Evolutionary conservation across 352 stramenopile genomes (phyloP).

Genomic region (Chrysophaeum taylorii): DNA sequence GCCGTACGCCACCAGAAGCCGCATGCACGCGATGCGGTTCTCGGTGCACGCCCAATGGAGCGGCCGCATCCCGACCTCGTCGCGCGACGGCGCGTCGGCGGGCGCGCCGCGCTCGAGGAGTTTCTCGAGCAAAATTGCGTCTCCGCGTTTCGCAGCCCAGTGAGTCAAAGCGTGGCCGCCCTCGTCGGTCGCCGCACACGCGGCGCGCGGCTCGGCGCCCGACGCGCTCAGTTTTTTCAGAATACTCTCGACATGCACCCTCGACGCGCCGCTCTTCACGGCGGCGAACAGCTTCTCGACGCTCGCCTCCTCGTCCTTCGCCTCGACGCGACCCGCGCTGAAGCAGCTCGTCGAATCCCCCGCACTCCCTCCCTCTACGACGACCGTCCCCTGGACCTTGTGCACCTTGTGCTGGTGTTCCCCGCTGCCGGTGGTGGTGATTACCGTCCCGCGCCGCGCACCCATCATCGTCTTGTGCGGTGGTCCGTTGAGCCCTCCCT

Average conservation of each 20-base stretch:
- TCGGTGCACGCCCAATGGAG: constrained; percentile 65
- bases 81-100: constrained; percentile 36
- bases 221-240: not conserved
- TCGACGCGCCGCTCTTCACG: not conserved
- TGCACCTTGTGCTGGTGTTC: too few relatives aligned
- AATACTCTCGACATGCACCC: not conserved
- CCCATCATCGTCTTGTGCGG: too few relatives aligned
- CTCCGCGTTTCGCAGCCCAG: constrained; percentile 59
- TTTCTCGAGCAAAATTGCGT: constrained; percentile 43
- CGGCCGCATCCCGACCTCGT: constrained; percentile 58
- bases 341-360: too few relatives aligned
- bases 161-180: constrained; percentile 54
- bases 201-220: not conserved
- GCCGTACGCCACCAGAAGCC: constrained; percentile 43
- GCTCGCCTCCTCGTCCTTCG: too few relatives aligned
- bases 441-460: too few relatives aligned
- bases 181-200: too few relatives aligned
- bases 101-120: constrained; percentile 36
- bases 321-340: too few relatives aligned
- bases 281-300: not conserved
- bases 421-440: too few relatives aligned
- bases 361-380: too few relatives aligned
- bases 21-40: constrained; percentile 45
- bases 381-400: too few relatives aligned
- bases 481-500: too few relatives aligned